Conservation (phyloP, 2,329 filamentous ascomycete species). For the Dryadomyces quercus-mongolicae region DNA sequence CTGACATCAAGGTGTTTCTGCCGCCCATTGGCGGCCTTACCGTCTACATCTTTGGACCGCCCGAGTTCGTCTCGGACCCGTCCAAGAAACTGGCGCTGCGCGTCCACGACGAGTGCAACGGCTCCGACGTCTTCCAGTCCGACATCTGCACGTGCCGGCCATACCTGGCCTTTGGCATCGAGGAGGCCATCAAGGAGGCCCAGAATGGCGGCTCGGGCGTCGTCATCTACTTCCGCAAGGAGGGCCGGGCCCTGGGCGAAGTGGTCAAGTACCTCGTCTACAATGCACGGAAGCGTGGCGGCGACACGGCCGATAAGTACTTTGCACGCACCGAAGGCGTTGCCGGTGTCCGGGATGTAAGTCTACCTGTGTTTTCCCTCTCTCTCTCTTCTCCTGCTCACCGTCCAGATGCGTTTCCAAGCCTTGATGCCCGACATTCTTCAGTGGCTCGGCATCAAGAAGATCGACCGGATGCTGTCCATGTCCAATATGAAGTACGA, state of each 20-base stretch:
- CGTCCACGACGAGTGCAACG: slow-evolving; percentile 53
- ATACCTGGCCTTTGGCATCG: slow-evolving; percentile 92
- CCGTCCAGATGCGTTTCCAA: slow-evolving; percentile 4
- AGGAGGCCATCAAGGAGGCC: slow-evolving; percentile 94
- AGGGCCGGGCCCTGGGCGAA: slow-evolving; percentile 86
- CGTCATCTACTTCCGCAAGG: slow-evolving; percentile 97
- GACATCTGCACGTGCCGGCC: slow-evolving; percentile 96
- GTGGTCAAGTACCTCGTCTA: slow-evolving; percentile 51
- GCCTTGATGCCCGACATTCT: slow-evolving; percentile 7
- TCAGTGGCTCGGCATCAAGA: slow-evolving; percentile 7
- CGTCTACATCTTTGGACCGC: slow-evolving; percentile 5
- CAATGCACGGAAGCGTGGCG: slow-evolving; percentile 70
- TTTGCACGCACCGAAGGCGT: slow-evolving; percentile 96
- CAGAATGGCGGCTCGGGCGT: slow-evolving; percentile 89
- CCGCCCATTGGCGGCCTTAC: slow-evolving; percentile 5
- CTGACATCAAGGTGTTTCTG: slow-evolving; percentile 6
- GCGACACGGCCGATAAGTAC: slow-evolving; percentile 78
- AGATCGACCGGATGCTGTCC: slow-evolving; percentile 7
- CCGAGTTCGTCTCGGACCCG: neutral
- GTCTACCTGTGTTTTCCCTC: slow-evolving; percentile 24
- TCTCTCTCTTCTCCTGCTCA: neutral
- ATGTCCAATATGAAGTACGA: slow-evolving; percentile 8
- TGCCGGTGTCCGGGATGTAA: slow-evolving; percentile 92
- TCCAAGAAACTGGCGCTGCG: slow-evolving; percentile 5
- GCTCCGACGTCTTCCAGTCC: slow-evolving; percentile 92